Conservation (phyloP, 2,329 filamentous ascomycete genomes). For the Xylariaceae sp. region DNA sequence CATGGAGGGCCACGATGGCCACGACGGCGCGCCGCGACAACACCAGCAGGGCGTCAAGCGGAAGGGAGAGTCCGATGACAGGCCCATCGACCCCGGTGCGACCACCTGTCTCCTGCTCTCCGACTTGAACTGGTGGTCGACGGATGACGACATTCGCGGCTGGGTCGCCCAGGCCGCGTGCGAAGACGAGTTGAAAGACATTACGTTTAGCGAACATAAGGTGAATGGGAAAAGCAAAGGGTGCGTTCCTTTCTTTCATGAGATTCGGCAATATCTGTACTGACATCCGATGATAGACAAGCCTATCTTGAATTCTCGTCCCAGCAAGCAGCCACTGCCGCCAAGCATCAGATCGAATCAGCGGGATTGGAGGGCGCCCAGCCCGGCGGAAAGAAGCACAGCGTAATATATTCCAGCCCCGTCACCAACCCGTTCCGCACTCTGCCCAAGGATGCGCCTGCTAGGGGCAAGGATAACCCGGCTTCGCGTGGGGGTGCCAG, state of each 20-base stretch:
- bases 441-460: conserved; percentile 79
- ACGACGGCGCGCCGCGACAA: conserved; percentile 30
- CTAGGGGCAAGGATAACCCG: conserved; percentile 59
- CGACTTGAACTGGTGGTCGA: conserved; percentile 95
- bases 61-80: conserved; percentile 56
- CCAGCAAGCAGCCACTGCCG: conserved; percentile 77
- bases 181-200: conserved; percentile 82
- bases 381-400: conserved; percentile 64
- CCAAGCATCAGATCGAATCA: conserved; percentile 75
- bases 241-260: conserved; percentile 48
- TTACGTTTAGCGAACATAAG: conserved; percentile 98
- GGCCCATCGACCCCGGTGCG: conserved; percentile 55
- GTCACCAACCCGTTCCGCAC: conserved; percentile 85
- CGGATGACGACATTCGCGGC: conserved; percentile 87
- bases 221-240: conserved; percentile 99
- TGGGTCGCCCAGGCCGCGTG: conserved; percentile 77
- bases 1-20: conserved; percentile 34
- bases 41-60: conserved; percentile 56
- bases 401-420: conserved; percentile 70
- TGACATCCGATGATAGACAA: conserved; percentile 44
- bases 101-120: conserved; percentile 76
- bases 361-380: conserved; percentile 46
- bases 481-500: conserved; percentile 50
- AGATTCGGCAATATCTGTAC: not conserved
- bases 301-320: conserved; percentile 83